A percentile compares a stretch with the other conserved stretches of the same genome.
These are phyloP conservation scores for Panicum virgatum DNA, from an alignment of 202 grass and related monocot species.

Conservation along the genomic window DNA sequence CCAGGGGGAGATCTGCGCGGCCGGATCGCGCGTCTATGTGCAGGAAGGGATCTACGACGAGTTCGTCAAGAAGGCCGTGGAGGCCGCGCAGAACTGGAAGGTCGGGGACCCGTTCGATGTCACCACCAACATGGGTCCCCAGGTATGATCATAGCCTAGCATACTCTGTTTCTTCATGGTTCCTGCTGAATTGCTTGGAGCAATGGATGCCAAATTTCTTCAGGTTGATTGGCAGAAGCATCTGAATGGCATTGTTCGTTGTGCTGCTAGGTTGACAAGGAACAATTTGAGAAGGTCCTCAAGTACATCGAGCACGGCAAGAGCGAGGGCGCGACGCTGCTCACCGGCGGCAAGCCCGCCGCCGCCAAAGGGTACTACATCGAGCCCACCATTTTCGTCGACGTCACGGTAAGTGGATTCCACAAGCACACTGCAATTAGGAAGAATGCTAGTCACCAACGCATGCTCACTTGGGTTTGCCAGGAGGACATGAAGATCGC, in stretches of 20 bases:
- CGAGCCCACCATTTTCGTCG: conserved; percentile 76
- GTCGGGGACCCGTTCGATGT: conserved; percentile 87
- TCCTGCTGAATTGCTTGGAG: background rate
- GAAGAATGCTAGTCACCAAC: background rate
- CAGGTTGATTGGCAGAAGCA: background rate
- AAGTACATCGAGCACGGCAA: conserved; percentile 88
- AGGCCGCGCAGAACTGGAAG: conserved; percentile 64
- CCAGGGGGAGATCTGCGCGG: conserved; percentile 87
- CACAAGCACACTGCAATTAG: background rate
- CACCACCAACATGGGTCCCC: conserved; percentile 76
- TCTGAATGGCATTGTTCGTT: background rate
- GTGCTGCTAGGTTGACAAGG: conserved; percentile 71
- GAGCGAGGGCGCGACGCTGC: conserved; percentile 75
- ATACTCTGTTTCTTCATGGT: background rate
- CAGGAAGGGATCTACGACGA: conserved; percentile 98
- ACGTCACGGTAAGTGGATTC: conserved; percentile 72
- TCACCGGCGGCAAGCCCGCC: conserved; percentile 68
- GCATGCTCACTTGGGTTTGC: background rate
- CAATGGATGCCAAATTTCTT: background rate
- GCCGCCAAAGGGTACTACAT: conserved; percentile 73
- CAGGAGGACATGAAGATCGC: conserved; percentile 95
- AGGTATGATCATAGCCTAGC: conserved; percentile 54
- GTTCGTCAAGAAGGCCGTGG: conserved; percentile 75
- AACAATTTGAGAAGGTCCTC: conserved; percentile 80
- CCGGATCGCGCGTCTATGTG: conserved; percentile 83